Conservation (phyloP, 805 yeast genomes). For the Yarrowia porcina region DNA sequence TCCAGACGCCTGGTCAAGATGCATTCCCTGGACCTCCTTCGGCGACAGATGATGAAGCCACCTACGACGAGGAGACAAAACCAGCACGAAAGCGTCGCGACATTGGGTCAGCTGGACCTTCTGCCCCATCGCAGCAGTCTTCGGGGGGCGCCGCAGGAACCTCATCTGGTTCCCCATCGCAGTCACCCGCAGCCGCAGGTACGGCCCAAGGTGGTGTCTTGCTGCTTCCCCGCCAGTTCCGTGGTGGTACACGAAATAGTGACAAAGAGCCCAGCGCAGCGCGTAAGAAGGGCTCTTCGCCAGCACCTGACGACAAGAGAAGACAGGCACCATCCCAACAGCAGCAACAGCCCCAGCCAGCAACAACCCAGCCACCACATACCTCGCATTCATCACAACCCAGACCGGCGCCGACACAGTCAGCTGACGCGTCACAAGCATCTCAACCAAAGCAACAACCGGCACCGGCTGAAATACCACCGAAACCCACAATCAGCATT, state of each 20-base stretch:
- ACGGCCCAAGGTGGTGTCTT: slow-evolving; percentile 33
- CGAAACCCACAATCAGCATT: slow-evolving; percentile 16
- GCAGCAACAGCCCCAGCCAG: not conserved
- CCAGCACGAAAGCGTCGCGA: not conserved
- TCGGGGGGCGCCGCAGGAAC: slow-evolving; percentile 5
- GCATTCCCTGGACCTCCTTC: slow-evolving; percentile 19
- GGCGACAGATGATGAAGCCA: not conserved
- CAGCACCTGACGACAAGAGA: slow-evolving; percentile 3
- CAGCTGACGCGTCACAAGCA: not conserved
- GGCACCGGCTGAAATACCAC: not conserved
- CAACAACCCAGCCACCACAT: not conserved
- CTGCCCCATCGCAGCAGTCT: not conserved
- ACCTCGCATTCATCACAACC: not conserved
- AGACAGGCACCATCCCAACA: not conserved
- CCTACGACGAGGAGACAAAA: slow-evolving; percentile 3
- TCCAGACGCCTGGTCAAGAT: not conserved
- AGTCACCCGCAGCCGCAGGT: slow-evolving; percentile 24
- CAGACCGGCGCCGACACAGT: not conserved
- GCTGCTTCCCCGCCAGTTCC: slow-evolving; percentile 36
- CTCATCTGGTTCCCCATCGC: not conserved
- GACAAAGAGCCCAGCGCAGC: slow-evolving; percentile 18
- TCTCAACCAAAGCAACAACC: not conserved
- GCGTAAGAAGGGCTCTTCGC: slow-evolving; percentile 3
- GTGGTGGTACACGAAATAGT: slow-evolving; percentile 26
- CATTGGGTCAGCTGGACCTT: not conserved